These are phyloP conservation scores for Gonapodya sp. DNA, from an alignment of 192 early-diverging fungal species.

Conservation along the genomic window DNA sequence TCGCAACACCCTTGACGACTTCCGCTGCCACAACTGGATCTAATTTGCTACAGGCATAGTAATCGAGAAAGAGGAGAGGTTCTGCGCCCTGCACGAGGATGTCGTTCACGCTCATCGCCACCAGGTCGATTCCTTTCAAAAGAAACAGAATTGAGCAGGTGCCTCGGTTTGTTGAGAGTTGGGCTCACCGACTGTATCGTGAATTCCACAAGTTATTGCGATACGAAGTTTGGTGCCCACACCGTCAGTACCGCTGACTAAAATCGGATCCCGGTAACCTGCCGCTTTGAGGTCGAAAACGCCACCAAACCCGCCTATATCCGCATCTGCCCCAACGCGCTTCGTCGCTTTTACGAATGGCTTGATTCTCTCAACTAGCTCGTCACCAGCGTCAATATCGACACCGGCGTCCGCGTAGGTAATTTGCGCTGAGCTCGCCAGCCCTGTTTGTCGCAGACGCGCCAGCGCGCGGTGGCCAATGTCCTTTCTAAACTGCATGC, in stretches of 20 bases:
- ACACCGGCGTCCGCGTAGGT: constrained; percentile 97
- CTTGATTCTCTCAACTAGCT: constrained; percentile 92
- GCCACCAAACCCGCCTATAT: constrained; percentile 97
- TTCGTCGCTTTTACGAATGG: constrained; percentile 85
- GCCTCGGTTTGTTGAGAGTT: not conserved
- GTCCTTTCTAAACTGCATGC: constrained; percentile 81
- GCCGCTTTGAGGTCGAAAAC: constrained; percentile 91
- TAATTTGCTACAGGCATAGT: constrained; percentile 90
- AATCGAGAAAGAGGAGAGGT: constrained; percentile 97
- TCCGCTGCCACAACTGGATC: constrained; percentile 83
- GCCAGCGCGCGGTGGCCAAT: constrained; percentile 61
- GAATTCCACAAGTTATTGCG: constrained; percentile 73
- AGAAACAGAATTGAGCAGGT: not conserved
- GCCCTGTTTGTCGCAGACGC: constrained; percentile 15
- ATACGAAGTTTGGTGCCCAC: constrained; percentile 98
- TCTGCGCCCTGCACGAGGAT: constrained; percentile 98
- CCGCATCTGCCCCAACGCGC: constrained; percentile 87
- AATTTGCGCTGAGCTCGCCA: constrained; percentile 29
- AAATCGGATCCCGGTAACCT: constrained; percentile 84
- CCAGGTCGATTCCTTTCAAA: constrained; percentile 78
- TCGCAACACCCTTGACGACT: constrained; percentile 87
- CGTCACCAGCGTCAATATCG: constrained; percentile 90
- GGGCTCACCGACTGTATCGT: constrained; percentile 69
- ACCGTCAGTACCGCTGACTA: constrained; percentile 97
- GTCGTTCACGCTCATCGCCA: constrained; percentile 99